phyloP scores from a whole-genome alignment of 768 basidiomycete species.

The Boletus patriciae region DNA sequence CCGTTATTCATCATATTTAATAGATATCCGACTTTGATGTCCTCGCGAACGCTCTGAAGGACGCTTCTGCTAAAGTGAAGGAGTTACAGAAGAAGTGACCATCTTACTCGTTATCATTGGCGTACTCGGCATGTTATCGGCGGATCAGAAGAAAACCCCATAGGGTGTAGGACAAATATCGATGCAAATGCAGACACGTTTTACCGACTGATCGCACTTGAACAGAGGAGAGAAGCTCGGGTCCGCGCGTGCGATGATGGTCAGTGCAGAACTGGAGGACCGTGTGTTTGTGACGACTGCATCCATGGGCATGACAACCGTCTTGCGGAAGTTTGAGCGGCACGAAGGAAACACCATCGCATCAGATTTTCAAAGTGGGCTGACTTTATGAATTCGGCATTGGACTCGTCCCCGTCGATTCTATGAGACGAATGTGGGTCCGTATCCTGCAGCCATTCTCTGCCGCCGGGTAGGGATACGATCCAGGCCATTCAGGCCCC shows the following conservation, averaged over 20 bases:
- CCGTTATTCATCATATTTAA: not conserved
- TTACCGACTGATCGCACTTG: constrained; percentile 32
- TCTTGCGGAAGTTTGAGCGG: constrained; percentile 66
- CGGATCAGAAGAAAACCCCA: not conserved
- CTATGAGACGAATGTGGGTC: constrained; percentile 44
- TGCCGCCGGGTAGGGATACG: constrained; percentile 38
- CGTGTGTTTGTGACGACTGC: constrained; percentile 37
- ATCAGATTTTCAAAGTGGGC: not conserved
- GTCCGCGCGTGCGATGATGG: constrained; percentile 39
- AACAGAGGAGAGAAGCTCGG: constrained; percentile 36
- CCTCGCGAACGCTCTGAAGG: constrained; percentile 28
- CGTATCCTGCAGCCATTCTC: constrained; percentile 56
- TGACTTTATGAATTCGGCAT: constrained; percentile 9
- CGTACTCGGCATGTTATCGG: not conserved
- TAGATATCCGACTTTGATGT: constrained; percentile 36
- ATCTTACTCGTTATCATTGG: not conserved
- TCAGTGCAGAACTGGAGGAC: constrained; percentile 51
- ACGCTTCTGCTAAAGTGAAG: constrained; percentile 21
- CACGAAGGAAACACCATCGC: constrained; percentile 49
- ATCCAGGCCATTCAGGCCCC: constrained; percentile 85
- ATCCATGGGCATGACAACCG: constrained; percentile 46
- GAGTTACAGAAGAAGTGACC: constrained; percentile 5
- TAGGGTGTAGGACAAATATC: constrained; percentile 10
- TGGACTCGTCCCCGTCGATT: constrained; percentile 30
- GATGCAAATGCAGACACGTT: constrained; percentile 54